Conservation (phyloP, 257 asterid genomes). For the Salvia miltiorrhiza region DNA sequence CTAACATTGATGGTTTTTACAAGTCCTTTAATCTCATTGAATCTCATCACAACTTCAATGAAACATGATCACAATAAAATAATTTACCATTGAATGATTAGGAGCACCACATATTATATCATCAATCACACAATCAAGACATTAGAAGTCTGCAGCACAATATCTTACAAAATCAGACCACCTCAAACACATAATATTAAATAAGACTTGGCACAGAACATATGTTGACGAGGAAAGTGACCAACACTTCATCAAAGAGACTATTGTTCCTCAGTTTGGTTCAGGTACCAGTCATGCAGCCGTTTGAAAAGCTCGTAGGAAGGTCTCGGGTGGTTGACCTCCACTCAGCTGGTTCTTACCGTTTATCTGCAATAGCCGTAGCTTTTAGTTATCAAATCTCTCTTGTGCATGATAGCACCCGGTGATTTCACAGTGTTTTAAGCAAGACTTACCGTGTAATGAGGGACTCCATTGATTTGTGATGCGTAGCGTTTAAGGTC, state of each 20-base stretch:
- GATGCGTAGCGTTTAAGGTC: slow-evolving; percentile 51
- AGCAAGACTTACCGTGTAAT: slow-evolving; percentile 51
- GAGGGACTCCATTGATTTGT: slow-evolving; percentile 63
- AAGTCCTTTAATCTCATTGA: too few species aligned
- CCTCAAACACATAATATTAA: neutral
- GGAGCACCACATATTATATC: neutral
- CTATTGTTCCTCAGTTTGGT: neutral
- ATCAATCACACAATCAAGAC: neutral
- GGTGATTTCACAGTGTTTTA: neutral
- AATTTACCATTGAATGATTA: neutral
- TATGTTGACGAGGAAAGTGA: neutral
- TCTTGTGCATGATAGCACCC: neutral
- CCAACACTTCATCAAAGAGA: neutral
- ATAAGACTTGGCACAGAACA: neutral
- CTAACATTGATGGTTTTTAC: too few species aligned
- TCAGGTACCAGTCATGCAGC: slow-evolving; percentile 31
- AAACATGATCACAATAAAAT: neutral
- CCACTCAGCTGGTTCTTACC: slow-evolving; percentile 68
- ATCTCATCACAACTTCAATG: neutral
- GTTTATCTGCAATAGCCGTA: slow-evolving; percentile 42
- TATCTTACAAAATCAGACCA: neutral
- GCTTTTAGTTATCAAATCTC: neutral
- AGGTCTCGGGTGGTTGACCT: slow-evolving; percentile 76
- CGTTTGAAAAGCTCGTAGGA: slow-evolving; percentile 50
- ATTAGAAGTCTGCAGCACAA: neutral